Evolutionary conservation across 2,329 filamentous ascomycete species (phyloP).

Genomic region (Arthroderma sp.): DNA sequence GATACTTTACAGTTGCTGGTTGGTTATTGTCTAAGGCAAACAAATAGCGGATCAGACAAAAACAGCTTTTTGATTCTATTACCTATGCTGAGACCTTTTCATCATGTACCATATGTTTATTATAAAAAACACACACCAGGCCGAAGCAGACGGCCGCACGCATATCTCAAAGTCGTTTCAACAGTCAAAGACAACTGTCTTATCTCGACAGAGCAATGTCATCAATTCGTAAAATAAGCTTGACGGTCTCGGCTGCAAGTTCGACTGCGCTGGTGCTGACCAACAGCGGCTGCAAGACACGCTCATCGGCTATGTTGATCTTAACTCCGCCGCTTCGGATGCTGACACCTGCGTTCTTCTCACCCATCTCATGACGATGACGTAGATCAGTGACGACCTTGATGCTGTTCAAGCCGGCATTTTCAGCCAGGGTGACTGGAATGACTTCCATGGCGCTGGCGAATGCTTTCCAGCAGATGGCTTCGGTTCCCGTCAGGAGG

Average conservation of each 20-base stretch:
- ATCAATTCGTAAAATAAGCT: constrained; percentile 71
- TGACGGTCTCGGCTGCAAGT: constrained; percentile 93
- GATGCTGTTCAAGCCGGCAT: constrained; percentile 94
- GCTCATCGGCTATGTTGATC: constrained; percentile 91
- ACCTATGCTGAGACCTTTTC: neutral
- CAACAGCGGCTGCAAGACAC: constrained; percentile 86
- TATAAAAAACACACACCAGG: constrained; percentile 1
- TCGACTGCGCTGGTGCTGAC: constrained; percentile 97
- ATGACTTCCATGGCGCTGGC: constrained; percentile 96
- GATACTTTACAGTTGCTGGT: no score
- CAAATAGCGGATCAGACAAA: neutral
- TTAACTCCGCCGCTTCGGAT: constrained; percentile 97
- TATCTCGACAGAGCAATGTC: constrained; percentile 48
- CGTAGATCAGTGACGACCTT: constrained; percentile 94
- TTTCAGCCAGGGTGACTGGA: constrained; percentile 91
- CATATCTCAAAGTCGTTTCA: neutral
- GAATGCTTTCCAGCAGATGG: constrained; percentile 98
- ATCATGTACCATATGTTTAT: constrained; percentile 8
- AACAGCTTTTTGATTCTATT: constrained; percentile 2
- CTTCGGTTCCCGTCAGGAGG: constrained; percentile 76
- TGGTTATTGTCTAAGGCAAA: no score
- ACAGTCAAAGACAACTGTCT: neutral
- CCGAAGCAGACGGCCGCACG: neutral
- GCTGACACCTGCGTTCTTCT: constrained; percentile 92
- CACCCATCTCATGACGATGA: constrained; percentile 86